Conservation (phyloP, 2,329 filamentous ascomycete species). For the Ramularia collo-cygni region DNA sequence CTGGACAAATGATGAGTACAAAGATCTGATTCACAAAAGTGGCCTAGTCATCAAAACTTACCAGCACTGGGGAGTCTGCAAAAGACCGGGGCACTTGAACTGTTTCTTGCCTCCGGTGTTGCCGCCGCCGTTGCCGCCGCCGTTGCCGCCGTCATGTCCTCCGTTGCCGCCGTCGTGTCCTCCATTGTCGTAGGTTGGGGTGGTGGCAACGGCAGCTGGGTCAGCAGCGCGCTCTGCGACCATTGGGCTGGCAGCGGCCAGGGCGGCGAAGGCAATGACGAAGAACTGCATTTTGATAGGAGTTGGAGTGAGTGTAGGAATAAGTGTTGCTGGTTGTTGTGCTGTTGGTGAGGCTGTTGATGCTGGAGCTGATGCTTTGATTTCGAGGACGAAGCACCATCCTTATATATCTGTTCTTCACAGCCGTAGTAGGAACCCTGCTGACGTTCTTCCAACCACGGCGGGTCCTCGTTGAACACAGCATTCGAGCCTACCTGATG, state of each 20-base stretch:
- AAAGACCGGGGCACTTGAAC: too few relatives aligned
- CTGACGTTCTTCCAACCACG: too few relatives aligned
- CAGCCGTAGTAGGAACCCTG: too few relatives aligned
- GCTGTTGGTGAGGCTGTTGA: not conserved
- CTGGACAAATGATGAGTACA: constrained; percentile 5
- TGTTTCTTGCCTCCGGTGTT: not conserved
- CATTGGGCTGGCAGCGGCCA: not conserved
- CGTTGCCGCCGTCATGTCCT: too few relatives aligned
- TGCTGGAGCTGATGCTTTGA: not conserved
- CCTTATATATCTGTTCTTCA: not conserved
- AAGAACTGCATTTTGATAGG: constrained; percentile 10
- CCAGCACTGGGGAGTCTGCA: too few relatives aligned
- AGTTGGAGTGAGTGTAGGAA: not conserved
- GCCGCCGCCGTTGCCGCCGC: not conserved
- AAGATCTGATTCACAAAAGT: too few relatives aligned
- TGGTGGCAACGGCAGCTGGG: not conserved
- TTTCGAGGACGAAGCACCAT: not conserved
- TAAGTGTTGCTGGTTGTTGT: not conserved
- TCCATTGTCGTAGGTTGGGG: not conserved
- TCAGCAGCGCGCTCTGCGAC: too few relatives aligned
- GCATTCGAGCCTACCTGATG: too few relatives aligned
- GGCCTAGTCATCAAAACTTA: too few relatives aligned
- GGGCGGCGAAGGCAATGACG: constrained; percentile 6
- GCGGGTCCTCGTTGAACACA: too few relatives aligned
- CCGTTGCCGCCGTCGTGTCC: too few relatives aligned